These are phyloP conservation scores for Cladosporium phlei DNA, from an alignment of 2,329 filamentous ascomycete genomes.

Conservation along the genomic window DNA sequence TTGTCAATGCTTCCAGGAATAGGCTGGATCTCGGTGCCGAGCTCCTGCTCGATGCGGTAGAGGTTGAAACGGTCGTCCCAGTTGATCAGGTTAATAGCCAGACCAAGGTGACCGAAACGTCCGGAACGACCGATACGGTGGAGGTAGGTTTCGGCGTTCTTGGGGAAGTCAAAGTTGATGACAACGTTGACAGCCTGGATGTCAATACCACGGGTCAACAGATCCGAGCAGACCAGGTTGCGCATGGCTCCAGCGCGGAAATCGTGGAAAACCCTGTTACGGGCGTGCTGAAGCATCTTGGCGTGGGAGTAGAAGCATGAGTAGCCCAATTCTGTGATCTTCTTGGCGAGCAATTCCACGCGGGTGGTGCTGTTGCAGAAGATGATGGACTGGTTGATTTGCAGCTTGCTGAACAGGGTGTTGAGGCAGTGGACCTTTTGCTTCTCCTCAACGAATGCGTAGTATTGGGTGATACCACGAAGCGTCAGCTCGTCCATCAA, in stretches of 20 bases:
- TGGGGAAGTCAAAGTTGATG: conserved; percentile 99
- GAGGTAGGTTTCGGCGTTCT: conserved; percentile 97
- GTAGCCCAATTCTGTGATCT: conserved; percentile 98
- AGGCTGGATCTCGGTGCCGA: conserved; percentile 96
- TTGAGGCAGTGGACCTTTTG: conserved; percentile 99
- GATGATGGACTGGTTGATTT: conserved; percentile 99
- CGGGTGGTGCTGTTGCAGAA: conserved; percentile 99
- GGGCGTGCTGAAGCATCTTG: conserved; percentile 92
- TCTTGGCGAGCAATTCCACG: conserved; percentile 95
- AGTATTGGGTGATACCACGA: conserved; percentile 97
- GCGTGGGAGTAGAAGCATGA: conserved; percentile 99
- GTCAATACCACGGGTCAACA: conserved; percentile 96
- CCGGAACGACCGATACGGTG: conserved; percentile 97
- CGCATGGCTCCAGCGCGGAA: conserved; percentile 97
- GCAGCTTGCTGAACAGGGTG: conserved; percentile 96
- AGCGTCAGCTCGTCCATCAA: conserved; percentile 98
- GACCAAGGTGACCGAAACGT: conserved; percentile 90
- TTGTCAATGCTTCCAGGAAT: conserved; percentile 94
- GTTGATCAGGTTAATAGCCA: conserved; percentile 98
- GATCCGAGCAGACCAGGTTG: conserved; percentile 95
- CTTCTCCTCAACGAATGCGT: conserved; percentile 98
- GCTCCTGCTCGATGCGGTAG: conserved; percentile 95
- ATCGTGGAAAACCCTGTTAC: conserved; percentile 98
- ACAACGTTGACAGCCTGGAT: conserved; percentile 99
- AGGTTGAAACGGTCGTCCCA: conserved; percentile 99